phyloP scores from a whole-genome alignment of 169 alveolate genomes.

The Cryptosporidium felis region DNA sequence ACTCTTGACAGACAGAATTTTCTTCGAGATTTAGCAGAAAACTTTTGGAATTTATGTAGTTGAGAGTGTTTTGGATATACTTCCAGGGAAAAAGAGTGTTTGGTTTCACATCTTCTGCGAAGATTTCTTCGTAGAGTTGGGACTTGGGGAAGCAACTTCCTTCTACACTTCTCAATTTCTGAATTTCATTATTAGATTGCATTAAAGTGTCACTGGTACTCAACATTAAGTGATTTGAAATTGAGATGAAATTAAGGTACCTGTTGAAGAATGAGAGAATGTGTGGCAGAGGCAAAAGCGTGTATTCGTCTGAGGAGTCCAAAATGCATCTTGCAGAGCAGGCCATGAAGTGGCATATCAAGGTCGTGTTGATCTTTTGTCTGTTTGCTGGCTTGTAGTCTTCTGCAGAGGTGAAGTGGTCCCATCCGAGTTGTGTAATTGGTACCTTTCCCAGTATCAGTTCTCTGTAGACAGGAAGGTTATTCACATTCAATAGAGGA shows the following conservation, averaged over 20 bases:
- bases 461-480: constrained; percentile 61
- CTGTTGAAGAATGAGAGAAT: constrained; percentile 49
- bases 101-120: constrained; percentile 11
- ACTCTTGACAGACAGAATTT: background rate
- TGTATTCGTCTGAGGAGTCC: constrained; percentile 42
- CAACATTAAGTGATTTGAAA: constrained; percentile 44
- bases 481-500: constrained; percentile 7
- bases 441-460: constrained; percentile 53
- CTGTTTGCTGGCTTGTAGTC: constrained; percentile 65
- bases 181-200: background rate
- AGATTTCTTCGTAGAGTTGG: background rate
- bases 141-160: background rate
- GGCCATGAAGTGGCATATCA: constrained; percentile 77
- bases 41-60: constrained; percentile 8
- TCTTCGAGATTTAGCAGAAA: constrained; percentile 5
- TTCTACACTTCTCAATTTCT: background rate
- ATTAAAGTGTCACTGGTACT: constrained; percentile 62
- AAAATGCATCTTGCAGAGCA: constrained; percentile 69
- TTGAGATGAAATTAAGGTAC: constrained; percentile 41
- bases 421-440: constrained; percentile 54
- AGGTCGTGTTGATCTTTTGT: constrained; percentile 73
- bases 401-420: constrained; percentile 65
- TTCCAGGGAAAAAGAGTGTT: constrained; percentile 67
- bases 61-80: constrained; percentile 51
- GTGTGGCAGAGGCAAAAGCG: constrained; percentile 63